Evolutionary conservation across 164 flowering plant species (phyloP).

Genomic region (Tetrastigma voinierianum): DNA sequence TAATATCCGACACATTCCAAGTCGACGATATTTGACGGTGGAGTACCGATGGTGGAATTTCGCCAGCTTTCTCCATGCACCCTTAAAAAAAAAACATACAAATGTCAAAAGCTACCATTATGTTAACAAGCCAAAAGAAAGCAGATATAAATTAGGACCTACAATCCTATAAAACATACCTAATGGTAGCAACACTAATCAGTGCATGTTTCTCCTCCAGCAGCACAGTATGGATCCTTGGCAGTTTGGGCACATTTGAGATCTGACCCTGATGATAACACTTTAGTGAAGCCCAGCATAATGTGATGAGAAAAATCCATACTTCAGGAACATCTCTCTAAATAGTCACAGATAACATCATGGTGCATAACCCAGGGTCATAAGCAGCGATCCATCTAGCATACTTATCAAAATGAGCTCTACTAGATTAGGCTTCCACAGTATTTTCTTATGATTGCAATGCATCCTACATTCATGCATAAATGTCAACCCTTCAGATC

Average conservation of each 20-base stretch:
- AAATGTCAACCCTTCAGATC: too few species aligned
- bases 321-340: too few species aligned
- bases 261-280: constrained; percentile 34
- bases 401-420: too few species aligned
- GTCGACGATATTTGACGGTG: constrained; percentile 53
- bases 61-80: constrained; percentile 59
- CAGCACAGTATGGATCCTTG: constrained; percentile 62
- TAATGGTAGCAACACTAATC: constrained; percentile 52
- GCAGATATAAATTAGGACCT: too few species aligned
- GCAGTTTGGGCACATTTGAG: constrained; percentile 54
- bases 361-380: too few species aligned
- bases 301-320: not conserved
- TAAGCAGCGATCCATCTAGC: too few species aligned
- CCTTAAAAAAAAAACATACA: constrained; percentile 26
- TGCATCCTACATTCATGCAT: too few species aligned
- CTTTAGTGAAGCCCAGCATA: not conserved
- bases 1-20: constrained; percentile 72
- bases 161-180: constrained; percentile 25
- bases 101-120: too few species aligned
- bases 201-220: constrained; percentile 58
- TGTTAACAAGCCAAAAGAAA: too few species aligned
- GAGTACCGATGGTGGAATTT: constrained; percentile 73
- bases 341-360: too few species aligned
- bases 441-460: too few species aligned
- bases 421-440: too few species aligned